Evolutionary conservation across 2,329 filamentous ascomycete genomes (phyloP).

Genomic region (Macroventuria anomochaeta): DNA sequence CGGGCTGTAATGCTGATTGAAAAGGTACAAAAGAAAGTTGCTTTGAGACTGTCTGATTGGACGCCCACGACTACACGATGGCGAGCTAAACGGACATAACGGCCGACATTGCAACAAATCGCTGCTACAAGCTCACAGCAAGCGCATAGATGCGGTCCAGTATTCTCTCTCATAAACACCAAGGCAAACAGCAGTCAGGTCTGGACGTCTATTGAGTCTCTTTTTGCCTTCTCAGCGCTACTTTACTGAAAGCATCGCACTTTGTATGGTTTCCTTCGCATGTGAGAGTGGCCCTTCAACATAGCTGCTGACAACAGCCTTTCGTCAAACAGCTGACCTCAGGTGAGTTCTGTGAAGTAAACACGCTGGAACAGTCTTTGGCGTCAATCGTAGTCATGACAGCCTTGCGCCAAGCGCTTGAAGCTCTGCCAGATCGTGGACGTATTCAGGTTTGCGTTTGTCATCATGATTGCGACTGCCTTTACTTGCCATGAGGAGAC

Average conservation of each 20-base stretch:
- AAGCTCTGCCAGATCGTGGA: background rate
- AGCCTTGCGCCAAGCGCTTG: background rate
- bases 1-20: background rate
- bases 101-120: background rate
- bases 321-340: background rate
- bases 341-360: too few species aligned
- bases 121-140: background rate
- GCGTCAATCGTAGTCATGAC: too few species aligned
- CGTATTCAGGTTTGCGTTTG: background rate
- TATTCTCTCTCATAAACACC: too few species aligned
- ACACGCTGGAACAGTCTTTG: too few species aligned
- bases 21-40: background rate
- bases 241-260: too few species aligned
- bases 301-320: too few species aligned
- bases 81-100: background rate
- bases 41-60: background rate
- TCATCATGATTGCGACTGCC: background rate
- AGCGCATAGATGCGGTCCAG: slow-evolving; percentile 3
- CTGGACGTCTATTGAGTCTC: background rate
- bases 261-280: too few species aligned
- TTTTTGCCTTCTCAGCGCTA: too few species aligned
- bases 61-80: background rate
- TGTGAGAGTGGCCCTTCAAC: too few species aligned
- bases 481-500: too few species aligned
- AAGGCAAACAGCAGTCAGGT: background rate